Conservation (phyloP, 148 eudicot species). For the Rhododendron henanense region DNA sequence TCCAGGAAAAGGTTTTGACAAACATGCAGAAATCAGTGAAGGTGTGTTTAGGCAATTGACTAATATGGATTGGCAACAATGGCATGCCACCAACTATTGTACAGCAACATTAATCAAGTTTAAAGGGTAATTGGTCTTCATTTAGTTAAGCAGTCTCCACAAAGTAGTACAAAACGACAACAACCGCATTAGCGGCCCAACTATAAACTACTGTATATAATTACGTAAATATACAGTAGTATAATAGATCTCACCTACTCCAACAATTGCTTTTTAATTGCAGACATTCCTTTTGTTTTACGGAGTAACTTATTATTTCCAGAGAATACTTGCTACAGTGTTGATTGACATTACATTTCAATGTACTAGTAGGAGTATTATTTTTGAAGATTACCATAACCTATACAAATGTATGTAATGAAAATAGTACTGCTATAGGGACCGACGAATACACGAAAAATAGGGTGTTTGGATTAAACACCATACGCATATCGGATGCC, state of each 20-base stretch:
- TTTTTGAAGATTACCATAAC: not conserved
- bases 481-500: too few species aligned
- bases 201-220: not conserved
- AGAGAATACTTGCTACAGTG: not conserved
- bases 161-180: not conserved
- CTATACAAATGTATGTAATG: too few species aligned
- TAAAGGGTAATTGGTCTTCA: not conserved
- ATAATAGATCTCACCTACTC: not conserved
- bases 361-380: too few species aligned
- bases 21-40: not conserved
- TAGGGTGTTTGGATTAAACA: too few species aligned
- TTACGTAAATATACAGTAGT: not conserved
- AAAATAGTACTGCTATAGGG: too few species aligned
- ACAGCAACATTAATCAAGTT: not conserved
- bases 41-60: constrained; percentile 1
- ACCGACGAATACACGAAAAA: too few species aligned
- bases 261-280: not conserved
- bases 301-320: not conserved
- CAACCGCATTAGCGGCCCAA: not conserved
- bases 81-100: not conserved
- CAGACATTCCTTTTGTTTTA: not conserved
- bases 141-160: not conserved
- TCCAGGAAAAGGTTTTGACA: not conserved
- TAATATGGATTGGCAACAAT: not conserved
- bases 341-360: not conserved